Conservation (phyloP, 2,329 filamentous ascomycete species). For the Monosporascus sp. region DNA sequence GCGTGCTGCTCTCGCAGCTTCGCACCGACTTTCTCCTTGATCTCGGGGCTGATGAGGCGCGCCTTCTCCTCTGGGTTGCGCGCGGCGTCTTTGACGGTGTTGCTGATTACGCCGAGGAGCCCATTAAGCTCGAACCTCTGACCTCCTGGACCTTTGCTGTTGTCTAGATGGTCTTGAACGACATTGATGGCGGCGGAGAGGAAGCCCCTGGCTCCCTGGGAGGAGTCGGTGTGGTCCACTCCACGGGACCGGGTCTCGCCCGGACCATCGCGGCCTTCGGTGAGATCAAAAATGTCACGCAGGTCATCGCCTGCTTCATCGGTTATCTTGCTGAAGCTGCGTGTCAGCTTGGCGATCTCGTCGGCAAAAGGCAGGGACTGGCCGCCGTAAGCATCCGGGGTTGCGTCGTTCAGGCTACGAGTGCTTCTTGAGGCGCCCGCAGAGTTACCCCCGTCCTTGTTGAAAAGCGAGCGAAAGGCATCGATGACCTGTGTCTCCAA, state of each 20-base stretch:
- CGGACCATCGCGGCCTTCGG: constrained; percentile 23
- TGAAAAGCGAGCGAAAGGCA: constrained; percentile 39
- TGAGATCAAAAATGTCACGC: constrained; percentile 38
- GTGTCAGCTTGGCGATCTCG: constrained; percentile 36
- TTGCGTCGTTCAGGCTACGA: constrained; percentile 23
- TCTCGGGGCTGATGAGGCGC: constrained; percentile 38
- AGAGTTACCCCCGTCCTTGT: constrained; percentile 23
- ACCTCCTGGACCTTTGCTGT: constrained; percentile 23
- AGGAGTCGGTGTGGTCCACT: constrained; percentile 7
- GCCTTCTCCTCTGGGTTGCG: constrained; percentile 42
- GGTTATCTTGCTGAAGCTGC: constrained; percentile 33
- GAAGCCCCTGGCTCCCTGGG: constrained; percentile 28
- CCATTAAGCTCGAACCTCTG: constrained; percentile 35
- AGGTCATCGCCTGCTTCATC: constrained; percentile 37
- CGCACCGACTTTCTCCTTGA: constrained; percentile 37
- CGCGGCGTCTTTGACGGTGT: constrained; percentile 37
- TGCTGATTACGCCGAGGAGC: constrained; percentile 35
- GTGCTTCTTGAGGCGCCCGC: constrained; percentile 9
- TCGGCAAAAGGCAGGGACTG: constrained; percentile 40
- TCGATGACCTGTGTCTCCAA: constrained; percentile 39
- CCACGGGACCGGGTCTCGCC: constrained; percentile 24
- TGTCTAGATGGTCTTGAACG: constrained; percentile 35
- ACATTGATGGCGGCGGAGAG: constrained; percentile 35
- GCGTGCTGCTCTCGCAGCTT: constrained; percentile 37
- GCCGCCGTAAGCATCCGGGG: constrained; percentile 35